Evolutionary conservation across 495 filamentous ascomycete genomes (phyloP).

Genomic region (Neurospora pannonica): DNA sequence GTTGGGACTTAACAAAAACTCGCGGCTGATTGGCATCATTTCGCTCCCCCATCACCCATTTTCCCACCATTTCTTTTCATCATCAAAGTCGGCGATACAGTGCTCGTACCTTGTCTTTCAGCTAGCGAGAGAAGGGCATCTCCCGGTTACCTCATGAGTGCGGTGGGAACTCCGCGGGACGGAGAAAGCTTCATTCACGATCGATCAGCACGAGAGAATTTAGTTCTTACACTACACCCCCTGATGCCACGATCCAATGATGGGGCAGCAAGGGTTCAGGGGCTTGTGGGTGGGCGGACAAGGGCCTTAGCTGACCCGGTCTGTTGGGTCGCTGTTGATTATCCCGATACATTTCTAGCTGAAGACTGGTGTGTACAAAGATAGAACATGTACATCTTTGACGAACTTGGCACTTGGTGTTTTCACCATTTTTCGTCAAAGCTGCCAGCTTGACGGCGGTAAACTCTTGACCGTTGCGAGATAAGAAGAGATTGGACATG

Average conservation of each 20-base stretch:
- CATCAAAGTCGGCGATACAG: neutral
- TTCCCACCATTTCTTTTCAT: neutral
- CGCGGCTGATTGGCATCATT: neutral
- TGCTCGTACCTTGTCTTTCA: neutral
- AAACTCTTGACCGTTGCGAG: neutral
- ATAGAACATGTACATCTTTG: neutral
- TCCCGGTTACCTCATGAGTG: neutral
- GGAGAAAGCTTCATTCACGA: neutral
- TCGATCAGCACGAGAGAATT: neutral
- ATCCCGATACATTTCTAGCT: neutral
- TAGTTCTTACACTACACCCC: neutral
- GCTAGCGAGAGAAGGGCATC: neutral
- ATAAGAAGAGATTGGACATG: neutral
- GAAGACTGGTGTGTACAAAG: neutral
- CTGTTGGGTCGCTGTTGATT: neutral
- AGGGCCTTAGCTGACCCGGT: neutral
- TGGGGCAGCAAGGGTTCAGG: neutral
- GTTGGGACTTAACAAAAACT: neutral
- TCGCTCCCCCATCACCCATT: neutral
- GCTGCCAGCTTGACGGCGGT: neutral
- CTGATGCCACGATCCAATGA: neutral
- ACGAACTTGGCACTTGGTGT: neutral
- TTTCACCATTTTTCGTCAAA: neutral
- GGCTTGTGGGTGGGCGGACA: neutral
- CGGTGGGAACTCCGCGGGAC: neutral